Conservation (phyloP, 179 eudicot genomes). For the Patellifolia procumbens region DNA sequence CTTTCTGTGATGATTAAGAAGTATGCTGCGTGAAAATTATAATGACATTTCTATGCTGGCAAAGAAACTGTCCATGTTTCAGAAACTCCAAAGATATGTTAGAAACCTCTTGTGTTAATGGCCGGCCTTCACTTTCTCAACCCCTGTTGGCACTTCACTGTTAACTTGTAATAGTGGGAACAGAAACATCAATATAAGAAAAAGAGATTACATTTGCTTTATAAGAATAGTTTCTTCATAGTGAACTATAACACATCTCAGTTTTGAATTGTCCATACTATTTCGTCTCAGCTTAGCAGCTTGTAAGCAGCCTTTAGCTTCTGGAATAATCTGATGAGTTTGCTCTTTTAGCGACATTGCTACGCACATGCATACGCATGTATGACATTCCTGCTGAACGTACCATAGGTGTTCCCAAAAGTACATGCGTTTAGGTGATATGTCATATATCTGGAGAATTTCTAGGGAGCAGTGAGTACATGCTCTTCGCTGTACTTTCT, state of each 20-base stretch:
- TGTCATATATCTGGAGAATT: no score
- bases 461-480: no score
- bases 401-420: no score
- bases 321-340: neutral
- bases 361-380: no score
- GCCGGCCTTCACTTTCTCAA: neutral
- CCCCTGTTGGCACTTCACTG: neutral
- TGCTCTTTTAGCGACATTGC: no score
- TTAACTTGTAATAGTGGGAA: neutral
- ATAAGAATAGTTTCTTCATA: no score
- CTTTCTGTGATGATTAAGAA: neutral
- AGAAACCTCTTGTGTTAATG: neutral
- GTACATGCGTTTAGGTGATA: no score
- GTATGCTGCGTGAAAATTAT: neutral
- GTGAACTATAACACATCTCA: no score
- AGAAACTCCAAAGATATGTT: neutral
- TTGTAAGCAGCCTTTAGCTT: no score
- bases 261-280: neutral
- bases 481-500: no score
- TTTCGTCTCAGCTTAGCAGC: neutral
- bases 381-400: no score
- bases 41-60: neutral
- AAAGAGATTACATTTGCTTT: neutral
- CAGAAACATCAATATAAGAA: no score
- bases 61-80: neutral